These are phyloP conservation scores for Babesia bigemina DNA, from an alignment of 169 alveolate genomes.

Conservation along the genomic window DNA sequence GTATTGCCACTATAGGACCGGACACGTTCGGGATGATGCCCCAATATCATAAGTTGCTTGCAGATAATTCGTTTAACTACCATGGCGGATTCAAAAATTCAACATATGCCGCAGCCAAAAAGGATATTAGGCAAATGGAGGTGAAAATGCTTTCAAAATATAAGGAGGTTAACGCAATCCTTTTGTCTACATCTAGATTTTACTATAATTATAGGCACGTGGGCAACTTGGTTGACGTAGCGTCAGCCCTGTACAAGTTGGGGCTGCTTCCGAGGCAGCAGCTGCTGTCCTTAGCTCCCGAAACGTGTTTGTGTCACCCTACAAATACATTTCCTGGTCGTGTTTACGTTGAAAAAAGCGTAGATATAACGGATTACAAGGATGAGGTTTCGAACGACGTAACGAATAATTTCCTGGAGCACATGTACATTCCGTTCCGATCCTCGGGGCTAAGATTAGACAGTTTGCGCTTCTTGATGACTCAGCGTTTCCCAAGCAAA, in stretches of 20 bases:
- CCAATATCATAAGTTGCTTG: conserved; percentile 23
- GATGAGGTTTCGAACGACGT: conserved; percentile 35
- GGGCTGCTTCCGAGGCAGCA: conserved; percentile 45
- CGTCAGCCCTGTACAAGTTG: conserved; percentile 14
- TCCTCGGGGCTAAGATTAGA: conserved; percentile 21
- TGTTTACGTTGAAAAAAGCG: conserved; percentile 40
- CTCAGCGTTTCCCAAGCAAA: conserved; percentile 59
- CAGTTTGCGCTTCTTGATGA: conserved; percentile 46
- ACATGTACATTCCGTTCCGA: conserved; percentile 33
- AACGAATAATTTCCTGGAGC: conserved; percentile 33
- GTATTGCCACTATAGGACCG: conserved; percentile 58
- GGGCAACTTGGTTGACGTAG: conserved; percentile 59
- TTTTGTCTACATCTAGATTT: conserved; percentile 74
- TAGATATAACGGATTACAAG: conserved; percentile 23
- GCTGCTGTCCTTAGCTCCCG: conserved; percentile 30
- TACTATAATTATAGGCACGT: conserved; percentile 78
- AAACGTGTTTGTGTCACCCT: conserved; percentile 65
- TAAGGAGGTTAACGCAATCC: conserved; percentile 62
- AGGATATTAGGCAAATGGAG: neutral
- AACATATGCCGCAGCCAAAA: neutral
- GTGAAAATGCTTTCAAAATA: conserved; percentile 49
- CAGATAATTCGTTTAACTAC: neutral
- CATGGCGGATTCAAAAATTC: conserved; percentile 1
- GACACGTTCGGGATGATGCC: conserved; percentile 57
- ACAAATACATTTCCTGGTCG: conserved; percentile 51